Base-by-base conservation (phyloP, 169 alveolate genomes). In the Babesia bovis region DNA sequence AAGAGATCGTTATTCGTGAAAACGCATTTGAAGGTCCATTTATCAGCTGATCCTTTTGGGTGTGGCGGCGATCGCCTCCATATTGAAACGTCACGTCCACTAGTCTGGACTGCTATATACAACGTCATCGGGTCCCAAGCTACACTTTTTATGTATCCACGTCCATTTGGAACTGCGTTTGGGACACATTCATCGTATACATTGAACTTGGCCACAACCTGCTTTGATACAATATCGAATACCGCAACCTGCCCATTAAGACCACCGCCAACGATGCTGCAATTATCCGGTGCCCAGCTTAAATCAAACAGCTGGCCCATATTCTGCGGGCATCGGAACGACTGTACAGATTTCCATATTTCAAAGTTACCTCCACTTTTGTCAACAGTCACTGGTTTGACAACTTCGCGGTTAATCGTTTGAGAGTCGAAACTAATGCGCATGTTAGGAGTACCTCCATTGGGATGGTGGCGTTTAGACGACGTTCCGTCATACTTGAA, bases 41-140 rank as follows among this genome's bases (percentile, higher is more conserved):
- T 81, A 53, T 66, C 36, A 23, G 77, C 74, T 23, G 79, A 36
- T 9, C 75, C 72, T 19, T 78, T 60, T 6, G 83, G 84, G 23
- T 66, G 74, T 15, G 83, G 83, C 17, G 83, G 79, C 25, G 88
- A 69, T 7, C 88, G 55, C 1, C 88, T 51, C 88, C 88, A 81
- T 19, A 81, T 44, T 26, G 88, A 81, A 2, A 72, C 42, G 9
- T 71, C 59, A 30, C 69, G 57, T 38, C 35, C 41, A 42, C 84
- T 70, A 12, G 78, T 81, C 52, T 78, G 87, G 30, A 81, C 84
- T 15, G 88, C 88, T 13, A 81, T 55, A 40, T 47, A 41, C 38
- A 81, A 57, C 6, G 88, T 81, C 88, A 81, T 81, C 53, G 88
- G 88, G 32, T 81, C 88, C 88, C 88, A 81, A 36, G 84, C 68